Evolutionary conservation across 768 basidiomycete species (phyloP).

Genomic region (Lactarius sanguifluus): DNA sequence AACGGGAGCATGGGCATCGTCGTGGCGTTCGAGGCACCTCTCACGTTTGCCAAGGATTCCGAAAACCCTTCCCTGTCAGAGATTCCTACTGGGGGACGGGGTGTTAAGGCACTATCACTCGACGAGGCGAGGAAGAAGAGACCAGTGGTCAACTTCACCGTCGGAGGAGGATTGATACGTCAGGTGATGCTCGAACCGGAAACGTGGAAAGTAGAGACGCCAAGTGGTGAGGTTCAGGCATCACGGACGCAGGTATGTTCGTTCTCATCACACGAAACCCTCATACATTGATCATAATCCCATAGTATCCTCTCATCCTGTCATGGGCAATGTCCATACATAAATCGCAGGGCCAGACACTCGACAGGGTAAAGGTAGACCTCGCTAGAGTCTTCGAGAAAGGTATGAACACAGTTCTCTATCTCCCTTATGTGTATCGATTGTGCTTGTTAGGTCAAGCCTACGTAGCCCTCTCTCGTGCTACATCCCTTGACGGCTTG

Average conservation of each 20-base stretch:
- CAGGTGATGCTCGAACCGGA: slow-evolving; percentile 66
- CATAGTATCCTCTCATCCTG: slow-evolving; percentile 79
- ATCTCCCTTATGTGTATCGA: neutral
- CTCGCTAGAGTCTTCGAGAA: slow-evolving; percentile 92
- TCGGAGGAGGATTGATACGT: slow-evolving; percentile 56
- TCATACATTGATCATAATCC: neutral
- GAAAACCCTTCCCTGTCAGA: neutral
- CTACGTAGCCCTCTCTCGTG: slow-evolving; percentile 89
- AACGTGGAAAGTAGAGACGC: slow-evolving; percentile 82
- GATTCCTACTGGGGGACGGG: neutral
- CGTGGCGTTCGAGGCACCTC: slow-evolving; percentile 64
- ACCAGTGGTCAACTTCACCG: slow-evolving; percentile 78
- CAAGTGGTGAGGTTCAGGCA: slow-evolving; percentile 82
- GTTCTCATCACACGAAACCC: neutral
- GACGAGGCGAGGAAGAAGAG: slow-evolving; percentile 35
- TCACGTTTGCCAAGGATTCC: slow-evolving; percentile 30
- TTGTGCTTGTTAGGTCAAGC: slow-evolving; percentile 61
- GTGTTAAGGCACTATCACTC: slow-evolving; percentile 11
- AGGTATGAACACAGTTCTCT: slow-evolving; percentile 44
- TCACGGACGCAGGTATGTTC: slow-evolving; percentile 69
- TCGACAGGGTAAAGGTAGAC: slow-evolving; percentile 94
- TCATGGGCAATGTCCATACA: slow-evolving; percentile 99
- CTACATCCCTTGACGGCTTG: slow-evolving; percentile 79
- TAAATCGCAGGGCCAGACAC: slow-evolving; percentile 96
- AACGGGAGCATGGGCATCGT: slow-evolving; percentile 94